Evolutionary conservation across 2,329 filamentous ascomycete genomes (phyloP).

Genomic region (Monilinia polystroma): DNA sequence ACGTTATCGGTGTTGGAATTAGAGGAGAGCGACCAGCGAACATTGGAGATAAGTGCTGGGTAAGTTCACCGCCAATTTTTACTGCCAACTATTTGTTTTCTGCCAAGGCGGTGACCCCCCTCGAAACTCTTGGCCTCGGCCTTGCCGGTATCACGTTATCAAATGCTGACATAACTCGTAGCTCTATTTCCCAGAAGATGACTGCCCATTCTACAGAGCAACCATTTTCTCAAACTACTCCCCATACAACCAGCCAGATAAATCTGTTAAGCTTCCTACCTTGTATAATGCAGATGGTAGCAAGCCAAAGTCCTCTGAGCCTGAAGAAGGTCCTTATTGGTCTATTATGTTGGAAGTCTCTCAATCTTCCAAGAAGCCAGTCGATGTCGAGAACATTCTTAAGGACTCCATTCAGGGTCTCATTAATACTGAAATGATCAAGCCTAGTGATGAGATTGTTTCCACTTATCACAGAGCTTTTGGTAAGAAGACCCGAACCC

Average conservation of each 20-base stretch:
- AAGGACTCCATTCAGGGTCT: slow-evolving; percentile 93
- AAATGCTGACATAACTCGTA: slow-evolving; percentile 42
- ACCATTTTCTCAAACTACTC: slow-evolving; percentile 99
- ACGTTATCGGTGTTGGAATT: slow-evolving; percentile 94
- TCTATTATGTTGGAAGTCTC: slow-evolving; percentile 99
- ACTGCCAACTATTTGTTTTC: background rate
- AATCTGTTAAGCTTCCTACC: slow-evolving; percentile 80
- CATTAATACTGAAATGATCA: slow-evolving; percentile 96
- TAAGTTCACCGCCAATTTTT: slow-evolving; percentile 44
- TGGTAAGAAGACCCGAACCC: slow-evolving; percentile 26
- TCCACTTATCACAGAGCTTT: slow-evolving; percentile 98
- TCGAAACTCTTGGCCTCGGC: slow-evolving; percentile 1
- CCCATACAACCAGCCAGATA: slow-evolving; percentile 90
- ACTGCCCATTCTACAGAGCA: slow-evolving; percentile 98
- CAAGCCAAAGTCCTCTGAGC: slow-evolving; percentile 68
- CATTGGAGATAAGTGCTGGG: slow-evolving; percentile 99
- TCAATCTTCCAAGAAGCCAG: slow-evolving; percentile 92
- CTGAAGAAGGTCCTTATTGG: slow-evolving; percentile 94
- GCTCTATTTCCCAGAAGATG: slow-evolving; percentile 98
- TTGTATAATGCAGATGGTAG: slow-evolving; percentile 82
- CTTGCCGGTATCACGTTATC: background rate
- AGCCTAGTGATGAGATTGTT: slow-evolving; percentile 87
- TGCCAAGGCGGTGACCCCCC: slow-evolving; percentile 17
- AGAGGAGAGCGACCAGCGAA: slow-evolving; percentile 88
- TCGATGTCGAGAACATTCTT: slow-evolving; percentile 80